Evolutionary conservation across 345 rosid species (phyloP), one percentile per base, ranked within the genome.

Genomic region (Hirschfeldia incana): DNA sequence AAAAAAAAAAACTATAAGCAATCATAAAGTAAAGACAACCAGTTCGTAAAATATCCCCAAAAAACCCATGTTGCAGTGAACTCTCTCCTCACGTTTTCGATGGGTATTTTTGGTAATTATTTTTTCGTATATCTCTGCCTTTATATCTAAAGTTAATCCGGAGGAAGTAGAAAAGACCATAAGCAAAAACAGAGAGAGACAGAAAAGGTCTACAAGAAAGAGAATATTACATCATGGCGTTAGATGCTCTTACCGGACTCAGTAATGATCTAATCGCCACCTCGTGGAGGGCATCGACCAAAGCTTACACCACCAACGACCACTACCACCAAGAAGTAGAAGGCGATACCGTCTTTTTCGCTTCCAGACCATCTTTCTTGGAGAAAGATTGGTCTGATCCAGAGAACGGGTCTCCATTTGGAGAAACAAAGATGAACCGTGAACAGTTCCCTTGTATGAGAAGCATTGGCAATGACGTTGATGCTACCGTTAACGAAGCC

Each of bases 401-500:
- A 26, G 74, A 0, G 37, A 81, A 67, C 21, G 9, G 27, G 2
- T 33, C 46, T 11, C 74, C 93, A 1, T 94, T 92, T 37, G 98
- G 92, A 37, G 89, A 83, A 66, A 79, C 77, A 2, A 67, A 76
- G 83, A 80, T 87, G 71, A 84, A 89, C 5, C 84, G 53, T 29
- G 7, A 29, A 2, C 59, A 81, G 3, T 87, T 88, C 67, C 91
- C 91, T 59, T 88, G 87, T 70, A 87, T 94, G 55, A 81, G 85
- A 82, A 87, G 80, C 74, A 60, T 94, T 28, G 90, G 90, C 68
- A 86, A 80, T 51, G 59, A 83, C 60, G 79, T 69, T 16, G 72
- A 68, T 62, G 97, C 91, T 44, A 83, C 70, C 10, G 89, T 89
- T 49, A 89, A 94, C 80, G 78, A 89, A 83, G 93, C 90, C 36